These are phyloP conservation scores for Pseudocercospora crystallina DNA, from an alignment of 2,329 filamentous ascomycete genomes.

Conservation along the genomic window DNA sequence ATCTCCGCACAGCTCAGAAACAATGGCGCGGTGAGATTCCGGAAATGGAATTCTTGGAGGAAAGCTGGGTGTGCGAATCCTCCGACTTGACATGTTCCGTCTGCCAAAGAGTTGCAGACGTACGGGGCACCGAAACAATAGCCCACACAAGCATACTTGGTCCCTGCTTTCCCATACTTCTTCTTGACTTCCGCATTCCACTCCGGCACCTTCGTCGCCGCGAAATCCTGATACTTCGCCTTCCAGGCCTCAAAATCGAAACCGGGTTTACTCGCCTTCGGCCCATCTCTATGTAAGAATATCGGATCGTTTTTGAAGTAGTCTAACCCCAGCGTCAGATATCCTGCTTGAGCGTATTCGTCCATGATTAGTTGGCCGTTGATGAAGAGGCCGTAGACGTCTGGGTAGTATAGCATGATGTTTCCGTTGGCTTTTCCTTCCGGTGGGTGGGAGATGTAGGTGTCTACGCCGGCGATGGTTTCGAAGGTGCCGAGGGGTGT, in stretches of 20 bases:
- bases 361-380: conserved; percentile 27
- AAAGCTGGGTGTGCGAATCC: conserved; percentile 55
- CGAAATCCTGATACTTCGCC: conserved; percentile 46
- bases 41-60: conserved; percentile 42
- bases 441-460: conserved; percentile 21
- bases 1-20: conserved; percentile 49
- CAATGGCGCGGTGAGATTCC: conserved; percentile 36
- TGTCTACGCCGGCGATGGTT: conserved; percentile 22
- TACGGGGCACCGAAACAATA: conserved; percentile 20
- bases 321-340: conserved; percentile 21
- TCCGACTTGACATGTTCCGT: conserved; percentile 40
- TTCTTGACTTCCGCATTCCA: conserved; percentile 45
- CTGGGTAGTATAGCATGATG: conserved; percentile 25
- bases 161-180: conserved; percentile 36
- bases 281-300: conserved; percentile 26
- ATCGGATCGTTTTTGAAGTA: conserved; percentile 26
- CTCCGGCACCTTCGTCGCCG: conserved; percentile 44
- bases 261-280: conserved; percentile 35
- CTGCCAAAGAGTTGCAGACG: conserved; percentile 2
- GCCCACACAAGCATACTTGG: conserved; percentile 46
- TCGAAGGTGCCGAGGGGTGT: conserved; percentile 20
- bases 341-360: conserved; percentile 23
- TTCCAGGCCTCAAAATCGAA: conserved; percentile 55
- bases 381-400: conserved; percentile 26
- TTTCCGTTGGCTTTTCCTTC: conserved; percentile 21